Conservation (phyloP, 805 yeast species). For the Wickerhamomyces alni region DNA sequence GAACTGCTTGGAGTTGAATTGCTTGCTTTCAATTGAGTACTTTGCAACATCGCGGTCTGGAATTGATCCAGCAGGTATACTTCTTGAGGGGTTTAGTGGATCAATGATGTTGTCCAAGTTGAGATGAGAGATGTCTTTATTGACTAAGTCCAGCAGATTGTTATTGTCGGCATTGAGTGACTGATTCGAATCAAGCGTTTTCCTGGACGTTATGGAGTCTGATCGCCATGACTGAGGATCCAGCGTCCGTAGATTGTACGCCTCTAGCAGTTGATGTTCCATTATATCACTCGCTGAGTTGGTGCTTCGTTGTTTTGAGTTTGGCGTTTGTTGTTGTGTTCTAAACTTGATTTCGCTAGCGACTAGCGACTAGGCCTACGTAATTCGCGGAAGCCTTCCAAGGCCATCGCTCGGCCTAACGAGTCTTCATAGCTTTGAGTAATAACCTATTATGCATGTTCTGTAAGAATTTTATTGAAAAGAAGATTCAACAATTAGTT, state of each 20-base stretch:
- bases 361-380: too few relatives aligned
- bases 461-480: too few relatives aligned
- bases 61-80: not conserved
- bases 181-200: conserved; percentile 18
- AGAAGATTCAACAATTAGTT: too few relatives aligned
- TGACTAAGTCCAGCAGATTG: conserved; percentile 15
- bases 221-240: conserved; percentile 35
- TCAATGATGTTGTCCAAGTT: conserved; percentile 36
- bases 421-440: too few relatives aligned
- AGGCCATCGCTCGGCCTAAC: too few relatives aligned
- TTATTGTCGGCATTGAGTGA: conserved; percentile 6
- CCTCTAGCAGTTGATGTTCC: conserved; percentile 26
- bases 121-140: conserved; percentile 21
- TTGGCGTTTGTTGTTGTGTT: too few relatives aligned
- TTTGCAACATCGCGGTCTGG: conserved; percentile 29
- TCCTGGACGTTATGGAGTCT: conserved; percentile 24
- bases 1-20: conserved; percentile 52
- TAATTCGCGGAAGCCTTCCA: too few relatives aligned
- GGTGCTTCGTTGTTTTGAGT: too few relatives aligned
- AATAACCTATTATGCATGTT: too few relatives aligned
- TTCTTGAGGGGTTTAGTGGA: conserved; percentile 45
- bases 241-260: conserved; percentile 39
- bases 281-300: too few relatives aligned
- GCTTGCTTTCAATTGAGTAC: conserved; percentile 49
- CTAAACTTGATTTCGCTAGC: too few relatives aligned